Evolutionary conservation across 73 alveolate species (phyloP).

Genomic region (Paramecium octaurelia): DNA sequence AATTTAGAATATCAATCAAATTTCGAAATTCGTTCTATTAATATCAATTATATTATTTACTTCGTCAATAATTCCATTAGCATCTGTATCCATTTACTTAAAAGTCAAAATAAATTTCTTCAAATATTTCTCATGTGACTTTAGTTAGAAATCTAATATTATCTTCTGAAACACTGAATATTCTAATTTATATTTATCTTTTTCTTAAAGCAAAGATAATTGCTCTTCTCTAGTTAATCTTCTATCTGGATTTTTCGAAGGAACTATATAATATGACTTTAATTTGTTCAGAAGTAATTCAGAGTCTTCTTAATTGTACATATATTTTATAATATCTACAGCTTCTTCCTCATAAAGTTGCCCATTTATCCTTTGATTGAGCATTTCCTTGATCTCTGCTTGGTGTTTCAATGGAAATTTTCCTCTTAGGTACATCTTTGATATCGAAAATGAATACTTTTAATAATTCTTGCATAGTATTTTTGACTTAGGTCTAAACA

Average conservation of each 20-base stretch:
- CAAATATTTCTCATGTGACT: constrained; percentile 93
- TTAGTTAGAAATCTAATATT: constrained; percentile 92
- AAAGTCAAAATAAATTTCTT: constrained; percentile 83
- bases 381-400: constrained; percentile 80
- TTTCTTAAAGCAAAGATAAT: constrained; percentile 67
- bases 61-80: constrained; percentile 93
- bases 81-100: constrained; percentile 85
- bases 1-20: constrained; percentile 76
- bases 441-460: constrained; percentile 52
- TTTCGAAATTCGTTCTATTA: constrained; percentile 80
- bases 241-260: constrained; percentile 26
- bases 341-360: constrained; percentile 90
- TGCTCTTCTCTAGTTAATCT: constrained; percentile 70
- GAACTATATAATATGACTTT: background rate
- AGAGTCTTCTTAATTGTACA: constrained; percentile 94
- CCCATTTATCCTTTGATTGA: constrained; percentile 72
- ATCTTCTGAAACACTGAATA: constrained; percentile 80
- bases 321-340: constrained; percentile 90
- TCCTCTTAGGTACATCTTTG: constrained; percentile 67
- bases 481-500: constrained; percentile 89
- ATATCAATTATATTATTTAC: constrained; percentile 1
- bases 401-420: constrained; percentile 85
- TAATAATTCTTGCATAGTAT: constrained; percentile 87
- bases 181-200: constrained; percentile 81
- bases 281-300: constrained; percentile 61